phyloP scores from a whole-genome alignment of 2,329 filamentous ascomycete species.

The Calonectria henricotiae region DNA sequence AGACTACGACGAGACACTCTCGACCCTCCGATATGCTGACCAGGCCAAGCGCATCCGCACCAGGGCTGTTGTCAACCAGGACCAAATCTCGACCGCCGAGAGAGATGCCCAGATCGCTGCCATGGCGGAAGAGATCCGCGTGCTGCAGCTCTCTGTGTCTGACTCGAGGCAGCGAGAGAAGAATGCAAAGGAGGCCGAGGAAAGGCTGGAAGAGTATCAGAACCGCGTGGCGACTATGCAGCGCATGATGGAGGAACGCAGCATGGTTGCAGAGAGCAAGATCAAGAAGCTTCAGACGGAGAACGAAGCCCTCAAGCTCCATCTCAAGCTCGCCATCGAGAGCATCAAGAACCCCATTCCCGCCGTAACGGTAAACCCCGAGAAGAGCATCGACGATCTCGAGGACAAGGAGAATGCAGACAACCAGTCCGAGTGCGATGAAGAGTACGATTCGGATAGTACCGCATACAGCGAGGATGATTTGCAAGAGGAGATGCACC shows the following conservation, averaged over 20 bases:
- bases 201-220: slow-evolving; percentile 95
- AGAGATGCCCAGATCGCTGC: slow-evolving; percentile 93
- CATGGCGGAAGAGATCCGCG: slow-evolving; percentile 95
- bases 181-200: slow-evolving; percentile 83
- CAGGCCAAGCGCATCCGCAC: slow-evolving; percentile 98
- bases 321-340: slow-evolving; percentile 88
- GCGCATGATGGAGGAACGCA: slow-evolving; percentile 94
- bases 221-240: slow-evolving; percentile 91
- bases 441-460: slow-evolving; percentile 67
- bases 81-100: slow-evolving; percentile 92
- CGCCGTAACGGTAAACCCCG: slow-evolving; percentile 62
- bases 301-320: slow-evolving; percentile 90
- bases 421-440: slow-evolving; percentile 75
- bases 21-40: slow-evolving; percentile 95
- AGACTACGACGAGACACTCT: slow-evolving; percentile 97
- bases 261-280: slow-evolving; percentile 92
- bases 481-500: slow-evolving; percentile 88
- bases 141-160: slow-evolving; percentile 83
- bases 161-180: slow-evolving; percentile 80
- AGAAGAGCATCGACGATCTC: slow-evolving; percentile 46
- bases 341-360: slow-evolving; percentile 95
- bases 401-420: slow-evolving; percentile 61
- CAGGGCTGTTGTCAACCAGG: slow-evolving; percentile 94
- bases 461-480: slow-evolving; percentile 71
- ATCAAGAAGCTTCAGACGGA: slow-evolving; percentile 91